Evolutionary conservation across 352 stramenopile species (phyloP), one percentile per base, ranked within the genome.

Genomic region (Phytopythium kandeliae): DNA sequence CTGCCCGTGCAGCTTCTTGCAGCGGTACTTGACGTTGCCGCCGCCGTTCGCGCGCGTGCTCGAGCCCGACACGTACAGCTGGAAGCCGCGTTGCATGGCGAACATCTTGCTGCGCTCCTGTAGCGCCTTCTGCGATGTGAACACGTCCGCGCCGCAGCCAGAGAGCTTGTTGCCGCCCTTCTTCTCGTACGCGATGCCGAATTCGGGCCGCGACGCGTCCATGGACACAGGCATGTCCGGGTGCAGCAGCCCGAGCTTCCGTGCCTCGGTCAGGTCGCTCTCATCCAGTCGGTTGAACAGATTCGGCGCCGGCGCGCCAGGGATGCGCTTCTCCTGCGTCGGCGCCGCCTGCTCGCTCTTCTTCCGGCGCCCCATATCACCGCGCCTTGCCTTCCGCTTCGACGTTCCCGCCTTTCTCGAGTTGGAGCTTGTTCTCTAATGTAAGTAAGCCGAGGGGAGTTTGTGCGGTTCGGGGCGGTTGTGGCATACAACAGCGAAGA

Each of bases 101-200:
- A 92, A 85, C 62, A 86, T 65, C 47, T 91, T 91, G 67, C 80
- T 89, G 35, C 80, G 68, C 54, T 86, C 77, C 55, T 91, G 80
- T 9, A 91, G 62, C 38, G 60, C 55, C 45, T 80, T 79, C 51
- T 91, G 80, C 28, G 63, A 75, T 25, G 51, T 31, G 24, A 89
- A 91, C 26, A 86, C 71, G 37, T 85, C 73, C 10, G 59, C 61
- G 33, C 73, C 63, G 51, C 75, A 87, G 24, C 80, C 80, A 0
- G 74, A 47, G 1, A 48, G 45, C 31, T 78, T 85, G 33, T 51
- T 76, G 26, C 77, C 77, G 31, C 80, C 80, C 33, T 79, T 78
- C 62, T 88, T 91, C 55, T 91, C 75, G 63, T 88, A 86, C 17
- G 72, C 80, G 42, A 91, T 63, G 55, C 80, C 80, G 53, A 79